Percentiles rank a stretch among this genome's conserved stretches.
Conservation (phyloP, 345 rosid genomes). For the Arabidopsis arenosa region DNA sequence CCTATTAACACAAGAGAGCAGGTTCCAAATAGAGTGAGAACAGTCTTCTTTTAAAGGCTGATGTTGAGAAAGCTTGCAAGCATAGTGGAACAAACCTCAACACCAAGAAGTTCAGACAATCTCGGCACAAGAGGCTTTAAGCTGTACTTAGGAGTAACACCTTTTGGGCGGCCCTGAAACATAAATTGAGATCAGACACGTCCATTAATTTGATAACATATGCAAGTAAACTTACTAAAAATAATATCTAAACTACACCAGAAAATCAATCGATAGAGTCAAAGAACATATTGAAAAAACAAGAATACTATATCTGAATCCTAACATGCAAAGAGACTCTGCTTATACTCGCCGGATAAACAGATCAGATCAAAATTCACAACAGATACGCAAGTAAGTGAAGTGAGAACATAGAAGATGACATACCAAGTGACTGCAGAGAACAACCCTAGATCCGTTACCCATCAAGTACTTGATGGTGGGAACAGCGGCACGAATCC, state of each 20-base stretch:
- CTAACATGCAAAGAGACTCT: not conserved
- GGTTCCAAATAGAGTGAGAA: not conserved
- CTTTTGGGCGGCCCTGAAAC: constrained; percentile 88
- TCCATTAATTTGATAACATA: not conserved
- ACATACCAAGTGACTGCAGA: constrained; percentile 90
- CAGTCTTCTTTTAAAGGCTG: not conserved
- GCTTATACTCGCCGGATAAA: not conserved
- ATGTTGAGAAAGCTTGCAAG: not conserved
- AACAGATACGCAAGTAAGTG: not conserved
- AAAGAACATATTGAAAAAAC: not conserved
- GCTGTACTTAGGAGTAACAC: constrained; percentile 92
- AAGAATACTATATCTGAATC: not conserved
- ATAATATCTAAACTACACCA: not conserved
- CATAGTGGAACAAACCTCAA: constrained; percentile 56
- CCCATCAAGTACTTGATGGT: constrained; percentile 90
- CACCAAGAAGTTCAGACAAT: constrained; percentile 84
- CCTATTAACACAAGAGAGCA: constrained; percentile 45
- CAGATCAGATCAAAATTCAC: constrained; percentile 17
- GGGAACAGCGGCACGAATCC: constrained; percentile 93
- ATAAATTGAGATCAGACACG: constrained; percentile 26
- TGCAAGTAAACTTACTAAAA: not conserved
- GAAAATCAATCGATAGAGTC: not conserved
- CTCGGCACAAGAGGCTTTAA: constrained; percentile 90
- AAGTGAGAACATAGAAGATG: not conserved
- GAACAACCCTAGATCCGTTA: constrained; percentile 93